Conservation (phyloP, 495 filamentous ascomycete species). For the Podospora pseudoanserina region DNA sequence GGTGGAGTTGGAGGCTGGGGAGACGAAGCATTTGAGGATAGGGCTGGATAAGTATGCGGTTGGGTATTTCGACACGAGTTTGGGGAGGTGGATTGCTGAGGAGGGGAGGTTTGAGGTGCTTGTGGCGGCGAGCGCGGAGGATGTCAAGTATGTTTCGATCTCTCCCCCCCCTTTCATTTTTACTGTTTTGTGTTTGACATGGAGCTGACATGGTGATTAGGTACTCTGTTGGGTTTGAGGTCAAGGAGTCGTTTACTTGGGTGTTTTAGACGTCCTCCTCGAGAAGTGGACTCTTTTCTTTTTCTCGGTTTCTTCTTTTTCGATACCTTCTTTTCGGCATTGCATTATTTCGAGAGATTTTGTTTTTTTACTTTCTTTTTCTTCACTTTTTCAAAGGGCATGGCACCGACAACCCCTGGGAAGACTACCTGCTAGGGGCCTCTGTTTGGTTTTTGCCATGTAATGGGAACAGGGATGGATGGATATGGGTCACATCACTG, state of each 20-base stretch:
- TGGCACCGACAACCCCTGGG: background rate
- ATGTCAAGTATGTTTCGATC: slow-evolving; percentile 41
- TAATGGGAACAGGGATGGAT: background rate
- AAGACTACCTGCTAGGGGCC: background rate
- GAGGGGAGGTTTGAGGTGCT: slow-evolving; percentile 67
- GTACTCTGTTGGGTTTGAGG: slow-evolving; percentile 49
- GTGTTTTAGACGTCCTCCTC: slow-evolving; percentile 33
- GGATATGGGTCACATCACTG: background rate
- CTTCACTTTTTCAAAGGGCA: background rate
- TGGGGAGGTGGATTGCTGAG: slow-evolving; percentile 71
- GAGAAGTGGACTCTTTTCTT: background rate
- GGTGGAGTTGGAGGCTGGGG: slow-evolving; percentile 63
- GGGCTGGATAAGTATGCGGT: slow-evolving; percentile 68
- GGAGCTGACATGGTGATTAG: slow-evolving; percentile 30
- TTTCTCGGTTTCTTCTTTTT: background rate
- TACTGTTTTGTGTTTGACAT: background rate
- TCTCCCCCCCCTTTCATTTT: background rate
- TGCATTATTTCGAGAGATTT: background rate
- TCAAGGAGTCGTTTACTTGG: slow-evolving; percentile 58
- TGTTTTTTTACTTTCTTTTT: background rate
- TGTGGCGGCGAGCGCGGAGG: slow-evolving; percentile 53
- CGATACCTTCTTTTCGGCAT: too few relatives aligned
- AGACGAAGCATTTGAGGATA: slow-evolving; percentile 65
- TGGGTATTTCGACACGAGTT: slow-evolving; percentile 75
- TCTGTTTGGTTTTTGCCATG: background rate